Base-by-base conservation (phyloP, 1,284 basidiomycete species). In the Phlebopus sp. region DNA sequence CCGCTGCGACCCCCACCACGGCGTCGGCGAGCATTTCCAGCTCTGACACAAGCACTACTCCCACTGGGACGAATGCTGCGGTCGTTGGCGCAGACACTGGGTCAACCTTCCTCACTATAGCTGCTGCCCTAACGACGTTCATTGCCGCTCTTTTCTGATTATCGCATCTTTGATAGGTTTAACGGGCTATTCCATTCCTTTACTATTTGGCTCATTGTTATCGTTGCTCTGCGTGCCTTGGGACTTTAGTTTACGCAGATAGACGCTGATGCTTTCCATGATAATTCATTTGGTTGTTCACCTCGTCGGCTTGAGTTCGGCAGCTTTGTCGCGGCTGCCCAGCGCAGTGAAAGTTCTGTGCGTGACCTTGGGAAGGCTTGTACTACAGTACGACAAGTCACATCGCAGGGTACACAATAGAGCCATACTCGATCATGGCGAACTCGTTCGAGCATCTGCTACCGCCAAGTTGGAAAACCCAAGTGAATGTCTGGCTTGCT, bases 391-490 rank as follows among this genome's bases (percentile, higher is more conserved):
- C 25, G 34, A 11, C 21, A 6, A 23, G 21, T 15, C 27, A 34
- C 30, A 30, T 18, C 19, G 21, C 21, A 19, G 3, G 11, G 13
- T 42, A n/a, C 4, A 2, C 6, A 27, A 23, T 18, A 18, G 18
- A 25, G 4, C 21, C 4, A 17, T 27, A 32, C 38, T 25, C 8
- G 21, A 19, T n/a, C 13, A 14, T 30, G 29, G 23, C 15, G 41
- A 75, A 73, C 36, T 73, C 73, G 13, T 84, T 77, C 55, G 79
- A 79, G 48, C 78, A 97, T 66, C 76, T 97, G 13, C 77, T 97
- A 10, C 93, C 95, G 37, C 90, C 92, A 0, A 91, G 84, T 59
- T 97, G 95, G 95, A 94, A 88, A 65, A 61, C 78, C 1, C 84
- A 90, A 57, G 80, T 99, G 44, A 72, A 79, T 2, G 72, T 69